Evolutionary conservation across 176 grass and related monocot species (phyloP).

Genomic region (Aegilops tauschii): DNA sequence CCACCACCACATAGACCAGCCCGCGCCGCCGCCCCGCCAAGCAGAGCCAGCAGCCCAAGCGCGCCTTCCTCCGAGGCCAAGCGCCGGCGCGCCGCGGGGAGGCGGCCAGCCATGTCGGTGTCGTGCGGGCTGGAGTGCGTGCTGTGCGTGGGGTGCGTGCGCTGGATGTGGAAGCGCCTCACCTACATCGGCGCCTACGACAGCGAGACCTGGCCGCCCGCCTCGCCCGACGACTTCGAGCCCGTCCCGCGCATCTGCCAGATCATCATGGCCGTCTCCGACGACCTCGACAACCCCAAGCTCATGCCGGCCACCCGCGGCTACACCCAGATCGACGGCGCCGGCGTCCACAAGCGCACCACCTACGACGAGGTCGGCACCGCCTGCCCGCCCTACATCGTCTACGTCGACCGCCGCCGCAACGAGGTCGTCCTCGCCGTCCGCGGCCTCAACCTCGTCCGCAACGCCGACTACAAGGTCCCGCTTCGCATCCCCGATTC

Average conservation of each 20-base stretch:
- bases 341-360: slow-evolving; percentile 48
- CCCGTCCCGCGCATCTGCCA: slow-evolving; percentile 79
- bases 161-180: slow-evolving; percentile 91
- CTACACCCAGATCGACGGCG: slow-evolving; percentile 33
- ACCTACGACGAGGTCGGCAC: slow-evolving; percentile 54
- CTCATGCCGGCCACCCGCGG: slow-evolving; percentile 47
- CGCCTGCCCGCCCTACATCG: slow-evolving; percentile 69
- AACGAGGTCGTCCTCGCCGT: slow-evolving; percentile 83
- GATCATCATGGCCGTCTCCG: slow-evolving; percentile 75
- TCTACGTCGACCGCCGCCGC: slow-evolving; percentile 61
- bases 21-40: no score
- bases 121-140: slow-evolving; percentile 89
- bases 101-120: slow-evolving; percentile 74
- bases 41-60: background rate
- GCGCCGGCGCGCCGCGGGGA: background rate
- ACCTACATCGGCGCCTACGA: slow-evolving; percentile 98
- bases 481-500: background rate
- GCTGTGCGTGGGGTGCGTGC: slow-evolving; percentile 74
- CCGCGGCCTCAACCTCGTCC: slow-evolving; percentile 92
- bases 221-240: slow-evolving; percentile 60
- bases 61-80: background rate
- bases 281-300: slow-evolving; percentile 61
- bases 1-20: background rate
- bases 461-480: slow-evolving; percentile 93
- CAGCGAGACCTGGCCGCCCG: slow-evolving; percentile 90